These are phyloP conservation scores for Mesembryanthemum crystallinum DNA, from an alignment of 148 eudicot genomes.

Conservation along the genomic window DNA sequence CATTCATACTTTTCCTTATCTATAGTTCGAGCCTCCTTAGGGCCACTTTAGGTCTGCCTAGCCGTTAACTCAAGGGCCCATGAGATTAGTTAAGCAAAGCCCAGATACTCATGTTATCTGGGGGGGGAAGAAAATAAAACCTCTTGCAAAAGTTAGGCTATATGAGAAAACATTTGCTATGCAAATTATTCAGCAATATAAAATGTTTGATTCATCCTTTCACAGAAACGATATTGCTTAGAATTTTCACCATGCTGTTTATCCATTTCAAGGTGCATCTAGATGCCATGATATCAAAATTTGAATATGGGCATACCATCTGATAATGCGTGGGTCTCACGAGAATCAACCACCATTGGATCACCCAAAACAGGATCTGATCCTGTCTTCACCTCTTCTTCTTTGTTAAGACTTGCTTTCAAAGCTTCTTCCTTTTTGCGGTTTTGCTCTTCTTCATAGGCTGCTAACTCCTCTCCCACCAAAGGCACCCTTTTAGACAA, in stretches of 20 bases:
- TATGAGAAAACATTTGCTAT: too few relatives aligned
- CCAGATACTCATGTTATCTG: too few relatives aligned
- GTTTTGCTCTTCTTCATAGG: conserved; percentile 92
- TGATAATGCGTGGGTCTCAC: conserved; percentile 41
- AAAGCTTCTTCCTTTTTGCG: conserved; percentile 87
- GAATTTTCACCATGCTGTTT: not conserved
- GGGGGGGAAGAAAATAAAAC: too few relatives aligned
- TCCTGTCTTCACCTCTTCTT: conserved; percentile 70
- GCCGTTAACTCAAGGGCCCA: too few relatives aligned
- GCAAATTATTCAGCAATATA: too few relatives aligned
- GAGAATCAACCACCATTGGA: conserved; percentile 75
- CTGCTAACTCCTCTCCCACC: conserved; percentile 93
- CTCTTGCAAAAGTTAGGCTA: too few relatives aligned
- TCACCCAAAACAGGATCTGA: conserved; percentile 53
- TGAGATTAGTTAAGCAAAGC: too few relatives aligned
- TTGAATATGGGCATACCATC: conserved; percentile 49
- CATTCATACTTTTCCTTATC: too few relatives aligned
- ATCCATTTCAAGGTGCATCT: not conserved
- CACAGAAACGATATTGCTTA: not conserved
- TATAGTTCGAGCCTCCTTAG: too few relatives aligned
- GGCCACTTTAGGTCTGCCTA: too few relatives aligned
- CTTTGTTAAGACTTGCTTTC: conserved; percentile 76
- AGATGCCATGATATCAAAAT: conserved; percentile 3
- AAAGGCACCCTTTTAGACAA: conserved; percentile 86
- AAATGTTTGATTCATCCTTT: not conserved